A percentile compares a stretch with the other conserved stretches of the same genome.
Evolutionary conservation across 179 eudicot genomes (phyloP).

Genomic region (Patellifolia procumbens): DNA sequence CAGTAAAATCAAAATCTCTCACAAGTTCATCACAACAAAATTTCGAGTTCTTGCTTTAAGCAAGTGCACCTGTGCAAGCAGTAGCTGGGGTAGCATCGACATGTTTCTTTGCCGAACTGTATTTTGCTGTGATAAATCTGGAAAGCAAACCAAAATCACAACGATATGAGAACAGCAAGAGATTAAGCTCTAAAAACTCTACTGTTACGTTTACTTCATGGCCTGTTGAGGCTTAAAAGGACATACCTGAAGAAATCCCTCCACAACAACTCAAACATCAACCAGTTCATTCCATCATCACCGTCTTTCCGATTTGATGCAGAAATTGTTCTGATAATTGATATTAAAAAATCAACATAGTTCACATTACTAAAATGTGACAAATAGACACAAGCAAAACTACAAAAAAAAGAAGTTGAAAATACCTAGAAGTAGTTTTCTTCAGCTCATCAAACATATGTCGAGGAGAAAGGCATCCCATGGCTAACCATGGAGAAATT

Average conservation of each 20-base stretch:
- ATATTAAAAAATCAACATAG: neutral
- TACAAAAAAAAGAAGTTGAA: neutral
- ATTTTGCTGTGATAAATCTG: slow-evolving; percentile 22
- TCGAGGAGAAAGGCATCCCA: slow-evolving; percentile 96
- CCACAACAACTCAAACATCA: slow-evolving; percentile 93
- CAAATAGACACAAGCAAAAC: neutral
- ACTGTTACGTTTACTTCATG: neutral
- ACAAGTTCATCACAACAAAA: neutral
- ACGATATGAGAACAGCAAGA: slow-evolving; percentile 10
- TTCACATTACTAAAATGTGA: neutral
- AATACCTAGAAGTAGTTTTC: slow-evolving; percentile 74
- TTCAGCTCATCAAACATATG: slow-evolving; percentile 90
- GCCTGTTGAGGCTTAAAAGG: neutral
- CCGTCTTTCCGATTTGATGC: slow-evolving; percentile 67
- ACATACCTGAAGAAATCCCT: slow-evolving; percentile 95
- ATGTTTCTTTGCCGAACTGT: slow-evolving; percentile 8
- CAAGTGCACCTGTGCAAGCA: slow-evolving; percentile 9
- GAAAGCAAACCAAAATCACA: neutral
- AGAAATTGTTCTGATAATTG: slow-evolving; percentile 63
- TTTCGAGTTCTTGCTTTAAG: slow-evolving; percentile 8
- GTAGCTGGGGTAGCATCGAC: slow-evolving; percentile 16
- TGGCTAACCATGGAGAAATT: slow-evolving; percentile 95
- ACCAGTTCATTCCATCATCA: slow-evolving; percentile 86
- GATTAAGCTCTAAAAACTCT: neutral
- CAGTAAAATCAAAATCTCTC: slow-evolving; percentile 7